Conservation (phyloP, 495 filamentous ascomycete species). For the Xylaria palmicola region DNA sequence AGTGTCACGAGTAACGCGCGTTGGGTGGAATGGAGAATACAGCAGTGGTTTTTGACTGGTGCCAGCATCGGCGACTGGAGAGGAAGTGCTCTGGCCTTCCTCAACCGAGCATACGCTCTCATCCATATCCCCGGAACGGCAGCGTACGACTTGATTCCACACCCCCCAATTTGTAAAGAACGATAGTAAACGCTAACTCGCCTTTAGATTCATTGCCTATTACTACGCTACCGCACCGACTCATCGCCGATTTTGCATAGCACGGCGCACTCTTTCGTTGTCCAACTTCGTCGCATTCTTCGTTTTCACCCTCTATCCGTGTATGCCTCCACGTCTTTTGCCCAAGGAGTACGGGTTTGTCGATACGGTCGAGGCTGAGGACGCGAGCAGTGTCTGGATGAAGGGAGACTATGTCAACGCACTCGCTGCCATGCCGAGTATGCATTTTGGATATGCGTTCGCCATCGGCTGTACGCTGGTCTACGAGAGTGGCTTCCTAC, state of each 20-base stretch:
- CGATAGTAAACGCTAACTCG: slow-evolving; percentile 20
- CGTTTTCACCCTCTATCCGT: slow-evolving; percentile 74
- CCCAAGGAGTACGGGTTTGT: slow-evolving; percentile 66
- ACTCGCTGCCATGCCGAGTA: slow-evolving; percentile 73
- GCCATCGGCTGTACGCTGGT: slow-evolving; percentile 70
- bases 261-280: slow-evolving; percentile 67
- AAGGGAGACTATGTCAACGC: slow-evolving; percentile 56
- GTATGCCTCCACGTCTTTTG: slow-evolving; percentile 76
- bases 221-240: slow-evolving; percentile 28
- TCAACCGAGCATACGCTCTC: slow-evolving; percentile 72
- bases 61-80: slow-evolving; percentile 33
- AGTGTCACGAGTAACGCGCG: slow-evolving; percentile 10
- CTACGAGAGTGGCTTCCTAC: slow-evolving; percentile 32
- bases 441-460: slow-evolving; percentile 79
- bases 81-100: slow-evolving; percentile 23
- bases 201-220: slow-evolving; percentile 30
- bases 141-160: slow-evolving; percentile 46
- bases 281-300: slow-evolving; percentile 77
- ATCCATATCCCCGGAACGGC: slow-evolving; percentile 83
- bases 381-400: slow-evolving; percentile 57
- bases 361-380: slow-evolving; percentile 71
- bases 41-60: slow-evolving; percentile 51
- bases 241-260: slow-evolving; percentile 46
- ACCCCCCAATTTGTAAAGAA: not conserved
- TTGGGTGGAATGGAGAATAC: slow-evolving; percentile 49